Evolutionary conservation across 768 basidiomycete species (phyloP).

Genomic region (Trametes punicea): DNA sequence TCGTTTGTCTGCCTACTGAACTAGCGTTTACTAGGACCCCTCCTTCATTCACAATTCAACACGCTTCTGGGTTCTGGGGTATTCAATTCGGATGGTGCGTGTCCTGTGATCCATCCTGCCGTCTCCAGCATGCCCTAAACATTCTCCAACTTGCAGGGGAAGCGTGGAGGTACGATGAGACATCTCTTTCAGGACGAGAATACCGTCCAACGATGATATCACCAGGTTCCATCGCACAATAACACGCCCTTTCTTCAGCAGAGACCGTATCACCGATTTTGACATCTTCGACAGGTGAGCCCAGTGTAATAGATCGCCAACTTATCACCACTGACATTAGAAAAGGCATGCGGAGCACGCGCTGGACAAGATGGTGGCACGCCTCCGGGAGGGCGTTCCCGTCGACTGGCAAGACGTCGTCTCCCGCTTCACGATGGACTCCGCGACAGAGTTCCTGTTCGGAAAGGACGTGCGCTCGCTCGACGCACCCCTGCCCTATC

Average conservation of each 20-base stretch:
- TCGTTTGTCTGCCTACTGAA: slow-evolving; percentile 15
- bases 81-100: slow-evolving; percentile 53
- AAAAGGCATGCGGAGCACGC: slow-evolving; percentile 28
- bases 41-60: slow-evolving; percentile 21
- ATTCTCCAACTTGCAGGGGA: slow-evolving; percentile 40
- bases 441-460: slow-evolving; percentile 33
- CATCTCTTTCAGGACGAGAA: no score
- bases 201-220: background rate
- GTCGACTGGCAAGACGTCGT: slow-evolving; percentile 40
- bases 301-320: background rate
- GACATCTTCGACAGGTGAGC: slow-evolving; percentile 25
- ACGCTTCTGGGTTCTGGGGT: slow-evolving; percentile 54
- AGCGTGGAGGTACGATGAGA: slow-evolving; percentile 69
- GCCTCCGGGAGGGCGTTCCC: slow-evolving; percentile 44
- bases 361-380: slow-evolving; percentile 40
- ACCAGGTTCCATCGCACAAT: slow-evolving; percentile 60
- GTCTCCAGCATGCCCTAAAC: background rate
- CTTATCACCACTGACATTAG: no score
- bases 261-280: slow-evolving; percentile 27
- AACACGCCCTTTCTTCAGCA: slow-evolving; percentile 65
- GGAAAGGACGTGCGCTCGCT: slow-evolving; percentile 28
- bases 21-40: slow-evolving; percentile 19
- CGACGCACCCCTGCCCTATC: slow-evolving; percentile 22
- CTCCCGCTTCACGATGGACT: slow-evolving; percentile 30
- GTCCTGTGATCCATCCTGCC: background rate